Conservation (phyloP, 2,329 filamentous ascomycete genomes). For the Nigrospora sphaerica region DNA sequence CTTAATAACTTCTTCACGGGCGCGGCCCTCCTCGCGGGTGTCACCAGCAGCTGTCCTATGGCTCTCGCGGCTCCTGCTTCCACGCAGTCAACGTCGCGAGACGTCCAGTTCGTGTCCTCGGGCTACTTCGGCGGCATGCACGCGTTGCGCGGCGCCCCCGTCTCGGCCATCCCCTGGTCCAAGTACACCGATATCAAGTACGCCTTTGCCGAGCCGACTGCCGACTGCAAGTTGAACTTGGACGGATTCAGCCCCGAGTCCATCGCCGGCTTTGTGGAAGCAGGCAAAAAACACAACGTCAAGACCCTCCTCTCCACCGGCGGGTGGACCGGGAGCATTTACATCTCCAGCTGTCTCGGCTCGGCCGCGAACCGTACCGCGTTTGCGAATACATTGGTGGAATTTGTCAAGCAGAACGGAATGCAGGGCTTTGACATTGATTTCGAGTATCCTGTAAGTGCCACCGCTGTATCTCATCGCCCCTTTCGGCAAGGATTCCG, state of each 20-base stretch:
- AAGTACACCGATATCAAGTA: conserved; percentile 10
- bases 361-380: conserved; percentile 11
- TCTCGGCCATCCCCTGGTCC: conserved; percentile 7
- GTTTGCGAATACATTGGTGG: conserved; percentile 10
- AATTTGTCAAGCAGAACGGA: conserved; percentile 10
- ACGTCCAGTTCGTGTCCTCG: not conserved
- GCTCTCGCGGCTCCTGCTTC: too few relatives aligned
- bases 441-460: conserved; percentile 15
- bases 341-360: conserved; percentile 3
- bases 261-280: conserved; percentile 6
- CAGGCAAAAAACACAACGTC: conserved; percentile 4
- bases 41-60: too few relatives aligned
- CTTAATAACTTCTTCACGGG: too few relatives aligned
- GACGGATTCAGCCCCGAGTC: conserved; percentile 3
- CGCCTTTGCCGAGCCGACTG: conserved; percentile 8
- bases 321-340: conserved; percentile 7
- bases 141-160: conserved; percentile 4
- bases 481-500: too few relatives aligned
- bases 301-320: conserved; percentile 7
- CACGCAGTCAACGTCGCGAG: not conserved
- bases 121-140: conserved; percentile 12
- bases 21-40: too few relatives aligned
- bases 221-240: conserved; percentile 4
- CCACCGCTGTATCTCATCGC: not conserved
- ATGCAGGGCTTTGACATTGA: conserved; percentile 13